Conservation (phyloP, 768 basidiomycete genomes). For the Macrolepiota albuminosa region DNA sequence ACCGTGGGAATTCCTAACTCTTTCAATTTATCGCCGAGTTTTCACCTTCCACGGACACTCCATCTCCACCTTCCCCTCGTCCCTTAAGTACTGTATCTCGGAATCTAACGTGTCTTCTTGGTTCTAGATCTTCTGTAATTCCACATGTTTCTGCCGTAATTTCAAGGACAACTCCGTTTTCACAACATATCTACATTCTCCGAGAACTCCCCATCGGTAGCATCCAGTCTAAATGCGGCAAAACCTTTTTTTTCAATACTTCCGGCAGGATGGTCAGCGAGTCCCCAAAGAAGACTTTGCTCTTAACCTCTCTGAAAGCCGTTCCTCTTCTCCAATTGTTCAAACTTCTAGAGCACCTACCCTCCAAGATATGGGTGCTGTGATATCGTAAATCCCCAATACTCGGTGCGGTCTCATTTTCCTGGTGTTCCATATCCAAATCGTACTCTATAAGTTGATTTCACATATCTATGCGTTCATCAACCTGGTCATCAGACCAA, state of each 20-base stretch:
- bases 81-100: background rate
- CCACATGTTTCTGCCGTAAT: slow-evolving; percentile 8
- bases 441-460: background rate
- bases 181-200: slow-evolving; percentile 34
- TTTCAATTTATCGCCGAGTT: slow-evolving; percentile 30
- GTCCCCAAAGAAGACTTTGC: background rate
- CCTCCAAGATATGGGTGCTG: background rate
- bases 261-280: background rate
- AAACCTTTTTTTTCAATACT: slow-evolving; percentile 4
- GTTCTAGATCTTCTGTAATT: slow-evolving; percentile 6
- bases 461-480: background rate
- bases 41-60: slow-evolving; percentile 20
- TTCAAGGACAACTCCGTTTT: slow-evolving; percentile 25
- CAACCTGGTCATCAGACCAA: slow-evolving; percentile 8
- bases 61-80: slow-evolving; percentile 9
- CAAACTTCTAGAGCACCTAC: background rate
- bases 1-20: slow-evolving; percentile 31
- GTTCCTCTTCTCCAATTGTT: background rate
- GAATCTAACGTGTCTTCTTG: slow-evolving; percentile 9
- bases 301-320: background rate
- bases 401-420: slow-evolving; percentile 1
- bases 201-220: slow-evolving; percentile 30
- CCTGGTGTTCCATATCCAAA: background rate
- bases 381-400: background rate
- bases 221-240: slow-evolving; percentile 9